These are phyloP conservation scores for Anacardium occidentale DNA, from an alignment of 345 rosid species.

Conservation along the genomic window DNA sequence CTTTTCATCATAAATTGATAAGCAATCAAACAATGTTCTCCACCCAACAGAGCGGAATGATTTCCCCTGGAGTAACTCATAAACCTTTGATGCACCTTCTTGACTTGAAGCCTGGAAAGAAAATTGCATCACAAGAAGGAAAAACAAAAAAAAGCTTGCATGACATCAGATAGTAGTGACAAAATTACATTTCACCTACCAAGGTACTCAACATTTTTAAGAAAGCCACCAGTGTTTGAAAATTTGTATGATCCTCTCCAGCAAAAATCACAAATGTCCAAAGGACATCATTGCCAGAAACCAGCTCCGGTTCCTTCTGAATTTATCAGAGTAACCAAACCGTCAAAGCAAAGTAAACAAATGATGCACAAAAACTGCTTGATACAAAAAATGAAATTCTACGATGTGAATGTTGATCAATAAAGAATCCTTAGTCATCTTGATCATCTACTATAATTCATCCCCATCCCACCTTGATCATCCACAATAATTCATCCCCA, in stretches of 20 bases:
- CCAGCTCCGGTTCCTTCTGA: conserved; percentile 89
- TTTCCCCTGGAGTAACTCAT: conserved; percentile 83
- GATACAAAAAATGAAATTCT: not conserved
- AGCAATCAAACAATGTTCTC: conserved; percentile 87
- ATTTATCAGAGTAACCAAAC: conserved; percentile 16
- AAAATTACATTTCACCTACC: conserved; percentile 49
- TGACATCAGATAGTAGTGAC: conserved; percentile 13
- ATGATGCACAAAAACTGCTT: not conserved
- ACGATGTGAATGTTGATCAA: not conserved
- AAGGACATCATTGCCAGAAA: conserved; percentile 88
- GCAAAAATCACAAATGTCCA: conserved; percentile 99
- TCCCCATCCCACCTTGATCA: too few relatives aligned
- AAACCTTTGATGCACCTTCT: conserved; percentile 92
- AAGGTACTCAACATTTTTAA: conserved; percentile 87
- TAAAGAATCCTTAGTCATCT: not conserved
- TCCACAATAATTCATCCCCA: not conserved
- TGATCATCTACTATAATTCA: not conserved
- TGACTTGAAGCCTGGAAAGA: conserved; percentile 77
- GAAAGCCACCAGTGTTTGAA: conserved; percentile 94
- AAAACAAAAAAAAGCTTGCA: conserved; percentile 9
- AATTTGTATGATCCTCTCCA: conserved; percentile 96
- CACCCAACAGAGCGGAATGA: conserved; percentile 89
- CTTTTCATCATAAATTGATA: conserved; percentile 81
- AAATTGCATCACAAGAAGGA: conserved; percentile 15
- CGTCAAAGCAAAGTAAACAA: conserved; percentile 5